Base-by-base conservation (phyloP, 225 moss, liverwort and hornwort genomes). In the Polytrichum commune region DNA sequence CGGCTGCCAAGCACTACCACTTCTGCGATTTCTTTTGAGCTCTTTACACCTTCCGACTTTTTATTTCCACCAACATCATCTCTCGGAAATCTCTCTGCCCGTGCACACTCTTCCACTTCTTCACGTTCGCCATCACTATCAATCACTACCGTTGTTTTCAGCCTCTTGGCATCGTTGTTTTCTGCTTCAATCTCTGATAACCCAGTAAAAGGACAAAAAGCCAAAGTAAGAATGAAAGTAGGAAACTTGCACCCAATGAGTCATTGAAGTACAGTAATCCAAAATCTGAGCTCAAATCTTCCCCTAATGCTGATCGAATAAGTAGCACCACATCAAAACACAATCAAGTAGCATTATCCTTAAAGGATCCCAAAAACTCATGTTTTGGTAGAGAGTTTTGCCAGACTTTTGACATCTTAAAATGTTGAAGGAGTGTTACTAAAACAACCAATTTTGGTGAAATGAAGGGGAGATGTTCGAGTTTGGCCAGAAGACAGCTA, bases 91-190 rank as follows among this genome's bases (percentile, higher is more conserved):
- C 72, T 82, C 30, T 73, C 71, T 71, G 54, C 64, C 27, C 73
- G 74, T 66, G 66, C 54, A n/a, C 78, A 61, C 74, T 89, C 93
- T 81, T 92, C 84, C 62, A 92, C 76, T 79, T 89, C 88, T 66
- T 88, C 88, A 35, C 82, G 82, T 79, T 96, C 96, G 10, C 92
- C 96, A 70, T 96, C 93, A 65, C 93, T 93, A 72, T 96, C 96
- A 78, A 93, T 90, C 65, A 89, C 84, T 30, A 96, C 95, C 27
- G 88, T 89, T 74, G 81, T 93, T 67, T 81, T 84, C 61, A 71
- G 35, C 74, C 79, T 87, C 81, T 87, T 87, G 19, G 76, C 28
- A 67, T 81, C 81, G 29, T 26, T 72, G 35, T 71, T 54, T n/a
- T 86, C 86, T 58, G 55, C 65, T 73, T 72, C 75, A 35, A 77